A percentile compares a stretch with the other conserved stretches of the same genome.
These are phyloP conservation scores for Fomitopsis pinicola DNA, from an alignment of 1,284 basidiomycete genomes.

Conservation along the genomic window DNA sequence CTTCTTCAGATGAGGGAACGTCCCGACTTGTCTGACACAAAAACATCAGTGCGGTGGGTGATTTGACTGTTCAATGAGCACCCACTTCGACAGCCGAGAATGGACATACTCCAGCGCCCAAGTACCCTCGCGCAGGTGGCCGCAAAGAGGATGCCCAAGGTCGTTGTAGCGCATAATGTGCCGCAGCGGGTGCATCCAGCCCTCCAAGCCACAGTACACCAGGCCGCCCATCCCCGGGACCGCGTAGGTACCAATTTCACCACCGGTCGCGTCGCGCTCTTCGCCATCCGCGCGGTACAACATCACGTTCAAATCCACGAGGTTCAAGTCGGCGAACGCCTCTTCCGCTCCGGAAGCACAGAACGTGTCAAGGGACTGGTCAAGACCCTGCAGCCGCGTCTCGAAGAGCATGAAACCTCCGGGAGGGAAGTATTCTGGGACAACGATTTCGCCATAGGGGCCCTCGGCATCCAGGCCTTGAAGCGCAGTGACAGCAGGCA, in stretches of 20 bases:
- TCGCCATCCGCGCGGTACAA: slow-evolving; percentile 86
- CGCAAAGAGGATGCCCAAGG: slow-evolving; percentile 86
- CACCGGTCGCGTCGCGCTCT: slow-evolving; percentile 80
- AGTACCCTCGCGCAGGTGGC: slow-evolving; percentile 77
- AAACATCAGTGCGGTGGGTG: slow-evolving; percentile 2
- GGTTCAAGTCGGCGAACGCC: slow-evolving; percentile 71
- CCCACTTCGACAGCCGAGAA: slow-evolving; percentile 69
- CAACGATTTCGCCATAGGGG: slow-evolving; percentile 70
- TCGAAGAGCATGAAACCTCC: slow-evolving; percentile 90
- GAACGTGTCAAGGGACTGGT: slow-evolving; percentile 63
- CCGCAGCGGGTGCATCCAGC: slow-evolving; percentile 88
- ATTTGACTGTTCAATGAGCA: slow-evolving; percentile 7
- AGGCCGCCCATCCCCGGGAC: slow-evolving; percentile 71
- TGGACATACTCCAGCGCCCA: slow-evolving; percentile 90
- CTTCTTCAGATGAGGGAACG: slow-evolving; percentile 63
- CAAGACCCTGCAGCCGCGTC: slow-evolving; percentile 72
- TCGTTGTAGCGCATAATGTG: slow-evolving; percentile 87
- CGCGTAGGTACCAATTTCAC: slow-evolving; percentile 73
- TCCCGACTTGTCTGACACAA: slow-evolving; percentile 54
- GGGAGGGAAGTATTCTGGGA: slow-evolving; percentile 87
- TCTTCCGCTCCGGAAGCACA: slow-evolving; percentile 66
- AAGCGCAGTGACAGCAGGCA: slow-evolving; percentile 48
- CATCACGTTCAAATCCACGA: slow-evolving; percentile 85
- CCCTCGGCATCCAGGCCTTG: slow-evolving; percentile 65
- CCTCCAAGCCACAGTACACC: slow-evolving; percentile 90